Evolutionary conservation across 2,329 filamentous ascomycete genomes (phyloP).

Genomic region (Aspergillus unguis): DNA sequence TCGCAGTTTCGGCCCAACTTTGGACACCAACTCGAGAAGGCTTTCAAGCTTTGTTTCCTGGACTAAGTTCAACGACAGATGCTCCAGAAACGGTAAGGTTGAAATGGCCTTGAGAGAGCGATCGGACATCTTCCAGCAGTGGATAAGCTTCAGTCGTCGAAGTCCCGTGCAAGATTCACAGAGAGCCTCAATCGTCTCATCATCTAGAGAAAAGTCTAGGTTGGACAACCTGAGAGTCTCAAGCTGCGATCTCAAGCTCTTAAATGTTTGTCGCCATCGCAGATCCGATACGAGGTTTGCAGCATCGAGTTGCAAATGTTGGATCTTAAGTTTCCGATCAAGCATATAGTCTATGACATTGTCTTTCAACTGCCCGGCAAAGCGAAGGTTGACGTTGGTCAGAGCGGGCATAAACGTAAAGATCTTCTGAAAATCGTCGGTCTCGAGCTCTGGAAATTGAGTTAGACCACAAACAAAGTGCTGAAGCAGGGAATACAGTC

Average conservation of each 20-base stretch:
- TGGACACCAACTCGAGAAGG: slow-evolving; percentile 60
- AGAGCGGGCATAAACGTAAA: slow-evolving; percentile 71
- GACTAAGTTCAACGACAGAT: slow-evolving; percentile 70
- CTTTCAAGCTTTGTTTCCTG: slow-evolving; percentile 54
- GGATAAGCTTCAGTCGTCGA: slow-evolving; percentile 71
- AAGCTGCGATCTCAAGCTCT: slow-evolving; percentile 62
- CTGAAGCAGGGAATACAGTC: not conserved
- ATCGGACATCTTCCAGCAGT: slow-evolving; percentile 71
- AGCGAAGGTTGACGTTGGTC: slow-evolving; percentile 69
- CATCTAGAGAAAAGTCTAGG: slow-evolving; percentile 76
- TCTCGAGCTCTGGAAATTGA: slow-evolving; percentile 55
- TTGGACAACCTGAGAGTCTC: slow-evolving; percentile 73
- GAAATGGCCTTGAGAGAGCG: slow-evolving; percentile 64
- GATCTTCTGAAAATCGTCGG: slow-evolving; percentile 74
- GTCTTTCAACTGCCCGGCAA: slow-evolving; percentile 91
- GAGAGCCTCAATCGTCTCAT: slow-evolving; percentile 64
- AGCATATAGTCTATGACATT: slow-evolving; percentile 76
- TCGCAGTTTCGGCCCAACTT: slow-evolving; percentile 63
- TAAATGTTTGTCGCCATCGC: slow-evolving; percentile 70
- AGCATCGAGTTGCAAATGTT: slow-evolving; percentile 73
- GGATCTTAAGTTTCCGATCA: slow-evolving; percentile 65
- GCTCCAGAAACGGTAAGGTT: slow-evolving; percentile 61
- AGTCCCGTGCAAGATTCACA: slow-evolving; percentile 64
- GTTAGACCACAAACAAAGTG: slow-evolving; percentile 28
- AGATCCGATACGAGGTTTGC: slow-evolving; percentile 77